A percentile compares a stretch with the other conserved stretches of the same genome.
These are phyloP conservation scores for Cynara cardunculus DNA, from an alignment of 129 eudicot species.

Conservation along the genomic window DNA sequence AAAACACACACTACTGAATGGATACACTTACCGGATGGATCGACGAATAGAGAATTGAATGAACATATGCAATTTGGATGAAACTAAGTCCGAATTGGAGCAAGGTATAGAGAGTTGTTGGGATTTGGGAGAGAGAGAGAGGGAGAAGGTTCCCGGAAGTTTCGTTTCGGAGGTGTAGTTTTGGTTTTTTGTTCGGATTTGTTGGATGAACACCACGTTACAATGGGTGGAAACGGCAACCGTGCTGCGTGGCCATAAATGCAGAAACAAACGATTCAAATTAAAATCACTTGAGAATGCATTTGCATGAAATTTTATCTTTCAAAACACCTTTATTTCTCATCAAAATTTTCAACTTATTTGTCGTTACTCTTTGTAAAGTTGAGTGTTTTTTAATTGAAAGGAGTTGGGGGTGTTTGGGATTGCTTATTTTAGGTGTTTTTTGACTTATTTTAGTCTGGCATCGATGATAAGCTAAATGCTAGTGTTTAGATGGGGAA, in stretches of 20 bases:
- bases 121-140: neutral
- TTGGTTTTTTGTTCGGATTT: conserved; percentile 3
- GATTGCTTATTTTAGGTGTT: too few relatives aligned
- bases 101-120: neutral
- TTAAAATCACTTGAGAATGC: neutral
- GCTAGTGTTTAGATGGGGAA: too few relatives aligned
- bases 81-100: neutral
- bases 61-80: neutral
- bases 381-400: too few relatives aligned
- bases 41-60: neutral
- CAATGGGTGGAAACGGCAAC: conserved; percentile 24
- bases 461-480: too few relatives aligned
- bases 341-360: neutral
- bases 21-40: neutral
- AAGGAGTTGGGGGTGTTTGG: too few relatives aligned
- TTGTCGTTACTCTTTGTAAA: neutral
- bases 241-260: conserved; percentile 26
- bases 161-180: conserved; percentile 16
- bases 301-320: conserved; percentile 9
- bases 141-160: conserved; percentile 29
- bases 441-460: too few relatives aligned
- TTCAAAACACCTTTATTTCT: neutral
- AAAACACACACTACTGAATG: neutral
- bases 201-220: conserved; percentile 28
- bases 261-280: conserved; percentile 12